phyloP scores from a whole-genome alignment of 2,329 filamentous ascomycete genomes.

The Sporothrix mexicana region DNA sequence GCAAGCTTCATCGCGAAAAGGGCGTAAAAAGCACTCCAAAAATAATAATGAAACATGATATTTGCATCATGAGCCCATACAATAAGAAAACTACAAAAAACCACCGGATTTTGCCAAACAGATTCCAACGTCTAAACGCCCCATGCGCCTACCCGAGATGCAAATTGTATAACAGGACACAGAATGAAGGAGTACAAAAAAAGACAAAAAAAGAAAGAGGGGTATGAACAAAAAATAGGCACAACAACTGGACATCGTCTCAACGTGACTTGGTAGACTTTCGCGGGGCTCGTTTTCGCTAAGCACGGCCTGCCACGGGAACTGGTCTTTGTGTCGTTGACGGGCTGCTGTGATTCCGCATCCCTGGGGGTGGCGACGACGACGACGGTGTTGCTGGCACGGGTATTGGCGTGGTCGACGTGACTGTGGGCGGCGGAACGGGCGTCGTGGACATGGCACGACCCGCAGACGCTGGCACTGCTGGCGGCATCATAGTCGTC shows the following conservation, averaged over 20 bases:
- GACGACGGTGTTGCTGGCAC: constrained; percentile 29
- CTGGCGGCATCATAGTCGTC: constrained; percentile 38
- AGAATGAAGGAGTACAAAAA: neutral
- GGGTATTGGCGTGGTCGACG: constrained; percentile 34
- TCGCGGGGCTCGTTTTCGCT: neutral
- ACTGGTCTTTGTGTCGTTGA: constrained; percentile 23
- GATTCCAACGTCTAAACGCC: constrained; percentile 14
- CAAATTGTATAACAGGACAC: neutral
- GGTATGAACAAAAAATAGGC: neutral
- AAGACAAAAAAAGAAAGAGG: neutral
- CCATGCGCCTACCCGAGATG: constrained; percentile 12
- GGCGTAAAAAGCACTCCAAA: neutral
- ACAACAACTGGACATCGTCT: neutral
- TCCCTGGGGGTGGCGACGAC: constrained; percentile 14
- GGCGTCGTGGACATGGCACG: constrained; percentile 12
- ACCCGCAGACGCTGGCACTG: constrained; percentile 24
- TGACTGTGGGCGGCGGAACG: constrained; percentile 14
- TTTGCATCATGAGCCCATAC: neutral
- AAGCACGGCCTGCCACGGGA: constrained; percentile 29
- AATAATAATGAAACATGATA: neutral
- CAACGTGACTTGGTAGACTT: neutral
- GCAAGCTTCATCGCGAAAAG: neutral
- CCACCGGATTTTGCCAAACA: neutral
- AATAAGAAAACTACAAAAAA: constrained; percentile 8
- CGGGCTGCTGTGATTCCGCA: constrained; percentile 30